A percentile compares a stretch with the other conserved stretches of the same genome.
Conservation (phyloP, 352 stramenopile genomes). For the Phytophthora colocasiae region DNA sequence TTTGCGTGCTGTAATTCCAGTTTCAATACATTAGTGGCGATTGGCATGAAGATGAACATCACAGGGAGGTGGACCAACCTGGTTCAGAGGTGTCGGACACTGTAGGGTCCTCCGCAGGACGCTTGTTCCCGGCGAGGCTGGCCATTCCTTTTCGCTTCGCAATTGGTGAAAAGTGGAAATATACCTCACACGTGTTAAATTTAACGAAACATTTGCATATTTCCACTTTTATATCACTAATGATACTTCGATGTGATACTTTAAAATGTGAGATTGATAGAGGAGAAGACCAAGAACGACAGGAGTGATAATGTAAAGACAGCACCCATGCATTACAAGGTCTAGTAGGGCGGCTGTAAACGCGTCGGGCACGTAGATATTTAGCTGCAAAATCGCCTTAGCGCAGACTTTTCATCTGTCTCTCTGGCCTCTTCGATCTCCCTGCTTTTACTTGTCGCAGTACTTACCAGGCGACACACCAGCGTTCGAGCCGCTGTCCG, state of each 20-base stretch:
- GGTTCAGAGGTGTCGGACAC: conserved; percentile 11
- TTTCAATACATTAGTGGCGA: neutral
- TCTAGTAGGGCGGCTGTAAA: conserved; percentile 20
- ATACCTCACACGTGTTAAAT: too few species aligned
- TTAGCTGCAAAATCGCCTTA: conserved; percentile 20
- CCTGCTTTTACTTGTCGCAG: conserved; percentile 31
- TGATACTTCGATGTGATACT: too few species aligned
- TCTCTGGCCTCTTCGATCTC: conserved; percentile 4
- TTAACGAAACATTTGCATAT: neutral
- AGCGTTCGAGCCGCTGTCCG: conserved; percentile 11
- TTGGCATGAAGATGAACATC: neutral
- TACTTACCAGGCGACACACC: conserved; percentile 27
- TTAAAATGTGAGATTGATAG: too few species aligned
- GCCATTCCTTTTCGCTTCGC: conserved; percentile 43
- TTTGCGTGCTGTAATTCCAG: conserved; percentile 33
- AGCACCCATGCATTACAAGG: conserved; percentile 19
- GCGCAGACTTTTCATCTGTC: conserved; percentile 7
- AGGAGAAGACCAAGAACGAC: too few species aligned
- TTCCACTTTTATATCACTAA: too few species aligned
- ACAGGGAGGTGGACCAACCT: conserved; percentile 16
- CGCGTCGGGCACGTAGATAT: conserved; percentile 23
- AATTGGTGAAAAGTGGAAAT: neutral
- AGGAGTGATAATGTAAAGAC: conserved; percentile 2
- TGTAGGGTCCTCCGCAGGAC: conserved; percentile 22
- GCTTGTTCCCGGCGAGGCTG: conserved; percentile 40